A percentile compares a stretch with the other conserved stretches of the same genome.
Evolutionary conservation across 2,329 filamentous ascomycete species (phyloP).

Genomic region (Claviceps sp.): DNA sequence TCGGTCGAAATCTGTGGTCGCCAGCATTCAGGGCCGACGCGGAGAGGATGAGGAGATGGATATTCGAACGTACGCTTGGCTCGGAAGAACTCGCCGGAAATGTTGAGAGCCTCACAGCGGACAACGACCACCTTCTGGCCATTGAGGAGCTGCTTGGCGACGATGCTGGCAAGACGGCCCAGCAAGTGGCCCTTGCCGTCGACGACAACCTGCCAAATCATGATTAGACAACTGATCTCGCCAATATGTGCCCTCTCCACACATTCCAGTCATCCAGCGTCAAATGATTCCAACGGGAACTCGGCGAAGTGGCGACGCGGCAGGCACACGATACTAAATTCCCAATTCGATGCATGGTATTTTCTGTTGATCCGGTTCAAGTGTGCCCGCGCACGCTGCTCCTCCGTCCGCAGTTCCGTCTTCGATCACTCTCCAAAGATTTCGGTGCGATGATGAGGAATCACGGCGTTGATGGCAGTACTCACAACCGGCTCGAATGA

Average conservation of each 20-base stretch:
- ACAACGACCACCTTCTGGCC: conserved; percentile 99
- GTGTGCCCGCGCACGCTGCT: conserved; percentile 4
- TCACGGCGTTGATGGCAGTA: conserved; percentile 16
- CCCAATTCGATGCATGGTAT: not conserved
- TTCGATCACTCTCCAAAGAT: conserved; percentile 2
- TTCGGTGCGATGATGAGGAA: conserved; percentile 5
- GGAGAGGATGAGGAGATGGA: not conserved
- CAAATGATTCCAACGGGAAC: not conserved
- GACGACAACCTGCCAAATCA: conserved; percentile 66
- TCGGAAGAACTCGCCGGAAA: conserved; percentile 99
- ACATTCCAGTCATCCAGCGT: not conserved
- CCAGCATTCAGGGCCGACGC: not conserved
- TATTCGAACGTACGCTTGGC: conserved; percentile 82
- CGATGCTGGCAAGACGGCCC: conserved; percentile 93
- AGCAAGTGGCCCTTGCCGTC: conserved; percentile 99
- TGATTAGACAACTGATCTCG: conserved; percentile 12
- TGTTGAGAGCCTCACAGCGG: conserved; percentile 98
- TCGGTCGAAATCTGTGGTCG: conserved; percentile 4
- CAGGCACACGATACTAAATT: conserved; percentile 3
- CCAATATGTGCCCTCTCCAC: not conserved
- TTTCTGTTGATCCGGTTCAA: not conserved
- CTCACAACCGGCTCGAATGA: conserved; percentile 56
- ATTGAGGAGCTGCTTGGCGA: conserved; percentile 97
- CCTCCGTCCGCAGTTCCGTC: conserved; percentile 1
- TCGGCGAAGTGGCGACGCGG: not conserved